Base-by-base conservation (phyloP, 148 eudicot species). In the Silene uniflora region DNA sequence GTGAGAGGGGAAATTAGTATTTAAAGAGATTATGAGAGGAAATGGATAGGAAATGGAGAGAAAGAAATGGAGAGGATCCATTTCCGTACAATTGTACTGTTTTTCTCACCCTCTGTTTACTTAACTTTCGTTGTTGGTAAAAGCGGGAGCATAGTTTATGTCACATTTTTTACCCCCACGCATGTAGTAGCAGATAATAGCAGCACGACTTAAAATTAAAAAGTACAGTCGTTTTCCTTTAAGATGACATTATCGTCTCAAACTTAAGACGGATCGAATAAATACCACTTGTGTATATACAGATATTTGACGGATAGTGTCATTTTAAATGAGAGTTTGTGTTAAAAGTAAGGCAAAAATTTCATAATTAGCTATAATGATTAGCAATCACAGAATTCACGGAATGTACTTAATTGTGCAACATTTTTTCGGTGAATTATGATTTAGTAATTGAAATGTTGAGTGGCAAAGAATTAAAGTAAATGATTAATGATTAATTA, bases 401-500 rank as follows among this genome's bases (percentile, higher is more conserved):
- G 5, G 44, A 39, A 39, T 39, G 10, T 39, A 39, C 8, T 39
- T 39, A 39, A 39, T 39, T 39, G 44, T 39, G 8, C 21, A 59
- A 59, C 4, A 10, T 19, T 62, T 29, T 8, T 14, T 25, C 0
- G 29, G 42, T 64, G 35, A 64, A 64, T 11, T 24, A 13, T 12
- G 19, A 25, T 4, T 10, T 49, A 10, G 8, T 58, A 10, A 61
- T 13, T 19, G 44, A 35, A 68, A 22, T 11, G 29, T 14, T 32
- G 35, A 32, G 35, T 32, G 35, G 35, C 4, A 2, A 32, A 32
- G 35, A 32, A 32, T 27, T 7, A 16, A 46, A 10, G 17, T 6
- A 0, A 67, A 19, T 7, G 1, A 18, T 0, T 39, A 35, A 23
- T 73, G 73, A 60, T 71, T 62, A 75, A 60, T 71, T 62, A 93